A percentile compares a stretch with the other conserved stretches of the same genome.
Evolutionary conservation across 1,284 basidiomycete species (phyloP).

Genomic region (Exobasidium cylindrosporum): DNA sequence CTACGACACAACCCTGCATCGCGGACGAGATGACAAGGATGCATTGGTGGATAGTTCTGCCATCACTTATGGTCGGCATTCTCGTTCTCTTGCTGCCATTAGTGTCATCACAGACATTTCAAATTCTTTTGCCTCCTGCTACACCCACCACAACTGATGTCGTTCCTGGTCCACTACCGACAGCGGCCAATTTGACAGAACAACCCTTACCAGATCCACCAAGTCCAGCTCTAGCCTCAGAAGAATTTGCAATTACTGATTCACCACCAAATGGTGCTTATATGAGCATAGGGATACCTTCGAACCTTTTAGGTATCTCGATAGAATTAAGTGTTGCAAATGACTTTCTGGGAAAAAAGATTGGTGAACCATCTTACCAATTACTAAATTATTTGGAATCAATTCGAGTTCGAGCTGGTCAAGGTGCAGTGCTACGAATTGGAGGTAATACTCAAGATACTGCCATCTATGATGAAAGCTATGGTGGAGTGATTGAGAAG

Average conservation of each 20-base stretch:
- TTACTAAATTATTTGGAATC: slow-evolving; percentile 74
- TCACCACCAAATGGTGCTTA: not conserved
- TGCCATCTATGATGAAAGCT: slow-evolving; percentile 81
- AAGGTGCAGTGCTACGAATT: slow-evolving; percentile 66
- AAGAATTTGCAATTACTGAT: not conserved
- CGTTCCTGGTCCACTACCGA: slow-evolving; percentile 13
- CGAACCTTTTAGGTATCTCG: slow-evolving; percentile 69
- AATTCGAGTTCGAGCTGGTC: slow-evolving; percentile 61
- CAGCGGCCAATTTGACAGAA: slow-evolving; percentile 15
- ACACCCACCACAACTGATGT: slow-evolving; percentile 15
- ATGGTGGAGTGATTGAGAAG: slow-evolving; percentile 73
- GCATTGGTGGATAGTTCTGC: not conserved
- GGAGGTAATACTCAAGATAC: slow-evolving; percentile 87
- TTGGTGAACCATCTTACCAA: slow-evolving; percentile 60
- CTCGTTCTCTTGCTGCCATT: not conserved
- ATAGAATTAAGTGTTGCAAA: slow-evolving; percentile 68
- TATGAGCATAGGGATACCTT: slow-evolving; percentile 37
- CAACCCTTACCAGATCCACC: slow-evolving; percentile 19
- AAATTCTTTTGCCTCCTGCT: slow-evolving; percentile 13
- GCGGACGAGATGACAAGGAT: not conserved
- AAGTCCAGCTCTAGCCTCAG: slow-evolving; percentile 12
- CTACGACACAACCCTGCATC: not conserved
- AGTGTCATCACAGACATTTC: not conserved
- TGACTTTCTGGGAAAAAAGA: slow-evolving; percentile 57
- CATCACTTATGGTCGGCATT: not conserved